Evolutionary conservation across 306 rosid genomes (phyloP), one percentile per base, ranked within the genome.

Genomic region (Pterocarpus santalinus): DNA sequence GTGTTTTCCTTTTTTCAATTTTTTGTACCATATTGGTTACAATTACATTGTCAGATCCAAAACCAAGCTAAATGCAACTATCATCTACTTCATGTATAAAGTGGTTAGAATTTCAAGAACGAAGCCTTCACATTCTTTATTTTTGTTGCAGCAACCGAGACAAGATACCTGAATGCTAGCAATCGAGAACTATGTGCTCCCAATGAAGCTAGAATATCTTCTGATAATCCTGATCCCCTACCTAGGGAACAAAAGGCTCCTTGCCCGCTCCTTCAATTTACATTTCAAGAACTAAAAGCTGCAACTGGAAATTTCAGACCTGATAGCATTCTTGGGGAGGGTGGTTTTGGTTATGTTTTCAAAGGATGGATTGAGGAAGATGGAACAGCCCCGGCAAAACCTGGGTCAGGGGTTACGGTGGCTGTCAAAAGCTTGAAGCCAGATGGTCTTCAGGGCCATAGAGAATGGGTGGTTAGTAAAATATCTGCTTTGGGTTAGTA

Each of bases 391-490:
- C 98, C 98, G 2, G 97, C 98, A 0, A 94, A 92, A 73, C 98
- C 98, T 0, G 98, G 98, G 12, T 87, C 98, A 2, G 98, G 98
- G 56, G 46, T 94, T 83, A 92, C 98, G 0, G 98, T 94, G 66
- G 98, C 98, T 67, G 97, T 94, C 62, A 94, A 94, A 89, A 94
- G 94, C 90, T 89, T 94, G 86, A 94, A 94, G 85, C 95, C 92
- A 43, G 98, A 94, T 80, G 98, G 97, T 60, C 98, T 95, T 67
- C 98, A 95, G 73, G 98, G 98, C 82, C 98, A 95, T 82, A 92
- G 98, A 91, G 98, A 95, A 91, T 95, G 98, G 98, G 91, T 92
- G 97, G 98, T 95, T 90, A 95, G 97, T 95, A 90, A 84, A 82
- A 85, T 90, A 87, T 92, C 85, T 89, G 87, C 89, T 80, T 91